Conservation (phyloP, 768 basidiomycete species). For the Mycena leptocephala region DNA sequence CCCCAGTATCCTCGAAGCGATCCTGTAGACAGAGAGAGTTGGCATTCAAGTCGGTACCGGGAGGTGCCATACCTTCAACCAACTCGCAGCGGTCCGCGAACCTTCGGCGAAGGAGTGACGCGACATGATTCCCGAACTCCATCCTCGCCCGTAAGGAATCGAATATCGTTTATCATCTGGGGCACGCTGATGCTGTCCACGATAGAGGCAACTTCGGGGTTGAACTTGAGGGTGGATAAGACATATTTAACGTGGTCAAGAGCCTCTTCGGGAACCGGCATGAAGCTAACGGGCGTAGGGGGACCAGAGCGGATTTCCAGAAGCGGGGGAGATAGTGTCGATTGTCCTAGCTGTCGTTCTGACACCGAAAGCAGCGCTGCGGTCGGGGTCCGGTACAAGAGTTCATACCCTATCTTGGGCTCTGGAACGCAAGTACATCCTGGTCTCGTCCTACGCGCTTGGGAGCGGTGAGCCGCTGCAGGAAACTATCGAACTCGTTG, state of each 20-base stretch:
- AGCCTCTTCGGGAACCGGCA: conserved; percentile 72
- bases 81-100: conserved; percentile 75
- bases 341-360: conserved; percentile 61
- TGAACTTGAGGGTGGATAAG: conserved; percentile 74
- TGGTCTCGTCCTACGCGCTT: conserved; percentile 24
- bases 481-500: conserved; percentile 55
- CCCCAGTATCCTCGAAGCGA: conserved; percentile 83
- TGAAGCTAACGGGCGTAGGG: conserved; percentile 63
- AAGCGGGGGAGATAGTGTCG: conserved; percentile 79
- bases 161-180: conserved; percentile 79
- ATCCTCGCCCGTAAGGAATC: conserved; percentile 91
- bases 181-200: conserved; percentile 79
- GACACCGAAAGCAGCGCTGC: conserved; percentile 68
- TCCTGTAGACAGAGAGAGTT: conserved; percentile 30
- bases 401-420: conserved; percentile 42
- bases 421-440: conserved; percentile 30
- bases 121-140: conserved; percentile 79
- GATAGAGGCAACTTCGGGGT: conserved; percentile 77
- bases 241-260: conserved; percentile 71
- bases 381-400: conserved; percentile 61
- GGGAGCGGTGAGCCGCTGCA: conserved; percentile 44
- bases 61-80: conserved; percentile 70
- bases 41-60: neutral
- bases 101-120: conserved; percentile 89
- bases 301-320: conserved; percentile 81